Percentiles rank a stretch among this genome's conserved stretches.
Conservation (phyloP, 2,329 filamentous ascomycete genomes). For the Anthostomella pinea region DNA sequence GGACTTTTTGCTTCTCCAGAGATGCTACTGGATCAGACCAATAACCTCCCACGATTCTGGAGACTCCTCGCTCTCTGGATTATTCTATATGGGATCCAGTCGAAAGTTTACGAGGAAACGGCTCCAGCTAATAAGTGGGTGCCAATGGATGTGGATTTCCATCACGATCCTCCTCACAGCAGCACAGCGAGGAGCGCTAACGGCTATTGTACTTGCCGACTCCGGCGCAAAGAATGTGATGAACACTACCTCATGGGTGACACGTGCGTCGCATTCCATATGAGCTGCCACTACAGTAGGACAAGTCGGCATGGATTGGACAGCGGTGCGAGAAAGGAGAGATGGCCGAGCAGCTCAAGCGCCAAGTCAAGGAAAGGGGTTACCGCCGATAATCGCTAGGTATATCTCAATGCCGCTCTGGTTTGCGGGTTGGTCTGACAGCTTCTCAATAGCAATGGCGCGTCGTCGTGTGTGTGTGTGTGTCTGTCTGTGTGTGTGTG, state of each 20-base stretch:
- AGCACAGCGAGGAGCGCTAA: conserved; percentile 7
- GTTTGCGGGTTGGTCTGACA: conserved; percentile 33
- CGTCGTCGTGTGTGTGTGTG: too few species aligned
- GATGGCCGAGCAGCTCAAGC: conserved; percentile 30
- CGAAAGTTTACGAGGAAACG: too few species aligned
- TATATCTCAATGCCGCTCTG: conserved; percentile 32
- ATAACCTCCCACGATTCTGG: too few species aligned
- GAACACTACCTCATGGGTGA: conserved; percentile 36
- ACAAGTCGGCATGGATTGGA: conserved; percentile 39
- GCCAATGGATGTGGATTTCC: too few species aligned
- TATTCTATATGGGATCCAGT: too few species aligned
- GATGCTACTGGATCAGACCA: too few species aligned
- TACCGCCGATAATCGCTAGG: conserved; percentile 29
- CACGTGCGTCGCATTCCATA: conserved; percentile 33
- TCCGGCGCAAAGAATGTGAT: conserved; percentile 42
- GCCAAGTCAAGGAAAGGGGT: conserved; percentile 19
- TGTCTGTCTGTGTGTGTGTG: too few species aligned
- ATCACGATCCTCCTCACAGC: not conserved
- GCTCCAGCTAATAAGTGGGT: too few species aligned
- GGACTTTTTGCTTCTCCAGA: too few species aligned
- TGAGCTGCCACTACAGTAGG: conserved; percentile 37
- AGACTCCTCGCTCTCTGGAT: too few species aligned
- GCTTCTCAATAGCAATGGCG: conserved; percentile 15
- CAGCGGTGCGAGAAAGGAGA: conserved; percentile 28
- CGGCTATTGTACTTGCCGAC: conserved; percentile 40